These are phyloP conservation scores for Spiraea crenata DNA, from an alignment of 331 rosid genomes.

Conservation along the genomic window DNA sequence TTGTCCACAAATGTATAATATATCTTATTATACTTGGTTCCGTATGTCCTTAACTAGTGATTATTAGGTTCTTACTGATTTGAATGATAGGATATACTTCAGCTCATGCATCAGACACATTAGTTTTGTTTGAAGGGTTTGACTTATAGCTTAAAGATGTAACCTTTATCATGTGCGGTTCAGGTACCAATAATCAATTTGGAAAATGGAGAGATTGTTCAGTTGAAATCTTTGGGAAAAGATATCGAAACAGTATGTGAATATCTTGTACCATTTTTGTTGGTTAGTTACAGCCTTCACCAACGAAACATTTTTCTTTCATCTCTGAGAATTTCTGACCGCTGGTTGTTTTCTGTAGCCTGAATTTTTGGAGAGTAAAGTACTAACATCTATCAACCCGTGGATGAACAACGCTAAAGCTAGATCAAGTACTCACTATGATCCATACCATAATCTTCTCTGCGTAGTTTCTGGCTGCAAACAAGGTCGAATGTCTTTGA, in stretches of 20 bases:
- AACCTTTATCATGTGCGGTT: slow-evolving; percentile 15
- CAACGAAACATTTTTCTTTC: neutral
- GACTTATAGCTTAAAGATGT: slow-evolving; percentile 16
- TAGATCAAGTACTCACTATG: slow-evolving; percentile 91
- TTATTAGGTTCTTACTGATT: neutral
- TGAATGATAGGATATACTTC: neutral
- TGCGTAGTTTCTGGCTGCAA: slow-evolving; percentile 79
- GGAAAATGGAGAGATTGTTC: slow-evolving; percentile 54
- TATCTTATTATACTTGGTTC: neutral
- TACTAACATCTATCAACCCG: slow-evolving; percentile 62
- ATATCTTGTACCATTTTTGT: slow-evolving; percentile 20
- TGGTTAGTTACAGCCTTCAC: slow-evolving; percentile 10
- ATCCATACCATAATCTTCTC: slow-evolving; percentile 83
- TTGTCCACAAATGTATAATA: neutral
- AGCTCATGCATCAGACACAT: neutral
- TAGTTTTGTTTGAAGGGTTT: slow-evolving; percentile 2
- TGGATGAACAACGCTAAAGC: slow-evolving; percentile 84
- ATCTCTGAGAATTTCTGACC: slow-evolving; percentile 7
- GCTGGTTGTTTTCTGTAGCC: slow-evolving; percentile 53
- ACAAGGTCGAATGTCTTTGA: slow-evolving; percentile 45
- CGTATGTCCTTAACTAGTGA: neutral
- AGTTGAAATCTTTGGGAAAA: slow-evolving; percentile 52
- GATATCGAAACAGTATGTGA: slow-evolving; percentile 58
- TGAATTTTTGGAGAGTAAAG: slow-evolving; percentile 51
- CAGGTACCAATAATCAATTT: slow-evolving; percentile 64